Percentiles rank a stretch among this genome's conserved stretches.
These are phyloP conservation scores for Posidonia australis DNA, from an alignment of 106 monocot genomes.

Conservation along the genomic window DNA sequence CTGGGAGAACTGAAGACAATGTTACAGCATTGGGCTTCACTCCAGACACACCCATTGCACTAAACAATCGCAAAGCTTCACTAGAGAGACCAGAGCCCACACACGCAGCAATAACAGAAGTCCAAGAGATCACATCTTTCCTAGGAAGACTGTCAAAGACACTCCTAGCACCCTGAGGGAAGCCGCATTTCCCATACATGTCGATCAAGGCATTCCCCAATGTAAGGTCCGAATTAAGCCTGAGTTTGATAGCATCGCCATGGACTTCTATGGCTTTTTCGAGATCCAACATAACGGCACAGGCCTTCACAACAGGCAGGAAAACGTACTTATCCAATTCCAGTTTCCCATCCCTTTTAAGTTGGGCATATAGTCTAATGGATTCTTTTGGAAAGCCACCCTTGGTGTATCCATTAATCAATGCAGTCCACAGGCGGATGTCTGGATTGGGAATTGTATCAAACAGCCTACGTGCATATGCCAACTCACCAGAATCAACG, in stretches of 20 bases:
- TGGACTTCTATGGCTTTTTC: slow-evolving; percentile 39
- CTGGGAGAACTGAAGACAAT: slow-evolving; percentile 34
- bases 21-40: slow-evolving; percentile 42
- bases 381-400: slow-evolving; percentile 34
- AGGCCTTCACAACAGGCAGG: slow-evolving; percentile 40
- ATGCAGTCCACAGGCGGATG: slow-evolving; percentile 27
- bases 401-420: slow-evolving; percentile 43
- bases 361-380: slow-evolving; percentile 17
- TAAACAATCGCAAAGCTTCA: slow-evolving; percentile 28
- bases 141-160: slow-evolving; percentile 31
- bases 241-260: slow-evolving; percentile 30
- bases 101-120: slow-evolving; percentile 35
- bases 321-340: slow-evolving; percentile 33
- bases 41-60: slow-evolving; percentile 26
- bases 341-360: slow-evolving; percentile 19
- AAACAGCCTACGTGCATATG: slow-evolving; percentile 35
- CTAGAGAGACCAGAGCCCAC: slow-evolving; percentile 12
- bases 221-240: slow-evolving; percentile 21
- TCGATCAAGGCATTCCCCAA: slow-evolving; percentile 49
- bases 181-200: slow-evolving; percentile 61
- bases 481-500: slow-evolving; percentile 26
- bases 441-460: slow-evolving; percentile 53
- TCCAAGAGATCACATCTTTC: slow-evolving; percentile 61
- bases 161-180: slow-evolving; percentile 16
- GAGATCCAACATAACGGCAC: slow-evolving; percentile 22